Evolutionary conservation across 2,329 filamentous ascomycete genomes (phyloP).

Genomic region (Waltergamsia citrina): DNA sequence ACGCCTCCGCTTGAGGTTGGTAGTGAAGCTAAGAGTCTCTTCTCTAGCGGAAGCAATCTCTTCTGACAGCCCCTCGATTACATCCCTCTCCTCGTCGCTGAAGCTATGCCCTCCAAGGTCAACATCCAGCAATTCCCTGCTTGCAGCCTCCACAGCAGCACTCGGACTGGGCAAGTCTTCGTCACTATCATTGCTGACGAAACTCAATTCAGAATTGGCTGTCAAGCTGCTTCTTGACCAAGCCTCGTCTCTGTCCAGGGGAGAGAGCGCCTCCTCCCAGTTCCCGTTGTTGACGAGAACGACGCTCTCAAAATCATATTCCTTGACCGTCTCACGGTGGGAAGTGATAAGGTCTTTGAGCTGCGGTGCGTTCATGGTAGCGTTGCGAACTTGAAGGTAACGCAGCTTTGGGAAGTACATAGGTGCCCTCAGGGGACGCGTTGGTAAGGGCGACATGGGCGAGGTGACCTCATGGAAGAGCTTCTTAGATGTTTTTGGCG

Average conservation of each 20-base stretch:
- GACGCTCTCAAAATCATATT: conserved; percentile 75
- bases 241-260: conserved; percentile 41
- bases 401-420: conserved; percentile 60
- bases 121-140: conserved; percentile 33
- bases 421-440: conserved; percentile 38
- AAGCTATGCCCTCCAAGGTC: conserved; percentile 28
- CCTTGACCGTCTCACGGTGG: conserved; percentile 59
- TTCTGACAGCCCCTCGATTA: conserved; percentile 18
- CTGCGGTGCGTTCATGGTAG: conserved; percentile 60
- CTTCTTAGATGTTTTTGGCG: conserved; percentile 42
- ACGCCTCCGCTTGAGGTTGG: conserved; percentile 37
- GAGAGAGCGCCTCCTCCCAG: conserved; percentile 77
- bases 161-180: conserved; percentile 36
- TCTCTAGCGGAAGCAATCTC: conserved; percentile 20
- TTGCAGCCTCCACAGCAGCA: conserved; percentile 44
- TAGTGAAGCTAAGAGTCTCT: conserved; percentile 29
- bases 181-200: conserved; percentile 20
- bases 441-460: conserved; percentile 53
- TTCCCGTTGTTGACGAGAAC: conserved; percentile 56
- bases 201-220: conserved; percentile 20
- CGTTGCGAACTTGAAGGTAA: conserved; percentile 63
- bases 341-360: conserved; percentile 57
- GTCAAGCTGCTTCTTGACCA: conserved; percentile 21
- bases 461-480: conserved; percentile 56
- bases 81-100: conserved; percentile 20